Percentiles rank a stretch among this genome's conserved stretches.
These are phyloP conservation scores for Apophysomyces trapeziformis DNA, from an alignment of 371 early-diverging fungal genomes.

Conservation along the genomic window DNA sequence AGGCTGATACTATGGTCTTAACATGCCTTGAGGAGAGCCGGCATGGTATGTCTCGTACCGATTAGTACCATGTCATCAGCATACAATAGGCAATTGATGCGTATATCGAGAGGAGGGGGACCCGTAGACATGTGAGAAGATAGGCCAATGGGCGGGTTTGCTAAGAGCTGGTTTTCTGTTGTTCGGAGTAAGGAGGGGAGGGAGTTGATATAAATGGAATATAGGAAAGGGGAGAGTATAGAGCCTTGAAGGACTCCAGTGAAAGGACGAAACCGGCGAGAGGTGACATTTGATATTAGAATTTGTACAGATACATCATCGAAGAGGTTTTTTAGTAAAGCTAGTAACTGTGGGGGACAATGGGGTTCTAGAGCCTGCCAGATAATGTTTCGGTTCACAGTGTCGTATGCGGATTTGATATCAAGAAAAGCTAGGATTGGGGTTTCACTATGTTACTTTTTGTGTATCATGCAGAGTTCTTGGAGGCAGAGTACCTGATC, in stretches of 20 bases:
- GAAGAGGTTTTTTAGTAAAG: constrained; percentile 20
- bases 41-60: no score
- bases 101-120: no score
- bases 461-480: constrained; percentile 13
- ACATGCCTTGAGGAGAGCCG: no score
- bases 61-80: no score
- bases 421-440: constrained; percentile 30
- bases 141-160: no score
- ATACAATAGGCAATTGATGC: no score
- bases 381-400: constrained; percentile 18
- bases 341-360: neutral
- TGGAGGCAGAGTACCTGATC: constrained; percentile 37
- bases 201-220: constrained; percentile 28
- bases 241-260: constrained; percentile 34
- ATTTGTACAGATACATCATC: constrained; percentile 17
- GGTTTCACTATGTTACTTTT: neutral
- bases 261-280: constrained; percentile 12
- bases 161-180: no score
- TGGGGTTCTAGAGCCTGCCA: constrained; percentile 13
- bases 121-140: no score
- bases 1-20: no score
- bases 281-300: constrained; percentile 6
- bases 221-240: constrained; percentile 27
- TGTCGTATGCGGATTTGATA: constrained; percentile 30
- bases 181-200: constrained; percentile 21